Percentiles rank a stretch among this genome's conserved stretches.
phyloP scores from a whole-genome alignment of 148 eudicot species.

The Rhododendron ferrugineum region DNA sequence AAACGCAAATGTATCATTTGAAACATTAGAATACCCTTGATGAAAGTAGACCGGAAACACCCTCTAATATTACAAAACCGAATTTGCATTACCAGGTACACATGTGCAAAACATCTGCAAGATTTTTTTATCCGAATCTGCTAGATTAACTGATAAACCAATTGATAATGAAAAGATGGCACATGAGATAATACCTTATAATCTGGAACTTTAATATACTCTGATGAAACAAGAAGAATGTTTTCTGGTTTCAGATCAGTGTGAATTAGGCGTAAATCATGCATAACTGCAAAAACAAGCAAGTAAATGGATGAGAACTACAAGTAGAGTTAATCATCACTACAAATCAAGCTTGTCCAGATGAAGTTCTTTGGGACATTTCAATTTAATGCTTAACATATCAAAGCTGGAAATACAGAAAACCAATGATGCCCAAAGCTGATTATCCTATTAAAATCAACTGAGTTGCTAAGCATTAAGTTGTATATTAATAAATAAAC shows the following conservation, averaged over 20 bases:
- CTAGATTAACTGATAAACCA: neutral
- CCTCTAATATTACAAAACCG: neutral
- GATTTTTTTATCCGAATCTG: neutral
- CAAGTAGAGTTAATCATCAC: neutral
- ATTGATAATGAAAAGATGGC: neutral
- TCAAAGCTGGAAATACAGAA: neutral
- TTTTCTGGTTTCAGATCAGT: conserved; percentile 63
- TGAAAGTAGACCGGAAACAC: neutral
- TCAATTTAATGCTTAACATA: neutral
- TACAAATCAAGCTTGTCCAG: neutral
- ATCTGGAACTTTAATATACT: conserved; percentile 50
- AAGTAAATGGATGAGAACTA: conserved; percentile 9
- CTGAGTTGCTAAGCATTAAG: conserved; percentile 5
- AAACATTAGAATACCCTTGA: neutral
- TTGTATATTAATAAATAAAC: neutral
- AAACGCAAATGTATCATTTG: neutral
- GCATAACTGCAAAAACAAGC: conserved; percentile 49
- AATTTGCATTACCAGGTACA: neutral
- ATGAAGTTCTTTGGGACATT: neutral
- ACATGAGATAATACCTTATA: conserved; percentile 35
- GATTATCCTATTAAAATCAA: neutral
- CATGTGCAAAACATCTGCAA: neutral
- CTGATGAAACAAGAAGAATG: conserved; percentile 53
- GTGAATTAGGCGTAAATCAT: conserved; percentile 56
- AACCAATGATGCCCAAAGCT: neutral